Evolutionary conservation across 805 yeast genomes (phyloP), one percentile per base, ranked within the genome.

Genomic region (Pichia nanzhaoensis): DNA sequence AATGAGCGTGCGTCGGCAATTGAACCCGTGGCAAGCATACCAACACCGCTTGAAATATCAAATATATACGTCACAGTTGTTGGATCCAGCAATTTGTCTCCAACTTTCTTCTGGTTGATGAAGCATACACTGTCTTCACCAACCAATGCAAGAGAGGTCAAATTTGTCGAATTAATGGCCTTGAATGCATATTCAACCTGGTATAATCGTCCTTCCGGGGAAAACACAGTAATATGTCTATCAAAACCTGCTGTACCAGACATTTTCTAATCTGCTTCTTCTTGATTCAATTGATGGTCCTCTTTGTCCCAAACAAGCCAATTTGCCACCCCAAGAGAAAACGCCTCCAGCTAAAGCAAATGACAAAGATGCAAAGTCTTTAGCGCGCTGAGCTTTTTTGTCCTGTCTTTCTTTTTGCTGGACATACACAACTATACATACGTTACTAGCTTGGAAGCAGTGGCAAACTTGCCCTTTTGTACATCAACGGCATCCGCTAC

Each of bases 191-290:
- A 93, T 66, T 93, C 99, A 32, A 91, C 99, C 69, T 93, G 99
- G 69, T 84, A 93, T 50, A 93, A 74, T 67, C 99, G 82, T 38
- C 99, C 99, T 64, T 93, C 99, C 18, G 99, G 99, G 34, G 98
- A 91, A 71, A 93, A 93, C 58, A 93, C 90, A 24, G 99, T 93
- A 65, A 93, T 93, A 66, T 93, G 99, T 73, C 99, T 85, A 71
- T 93, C 99, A 65, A 90, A 93, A 44, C 99, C 99, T n/a, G 98
- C 95, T 51, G 82, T 73, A 51, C 79, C 82, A 72, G 57, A 50
- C 53, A 50, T 50, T 12, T 12, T 32, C 12, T 14, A 21, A 30
- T 21, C 24, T 37, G n/a, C 32, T 14, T n/a, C 4, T 28, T 13
- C n/a, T 13, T 20, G 19, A 28, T 14, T 10, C 5, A 9, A 14